Percentiles rank a stretch among this genome's conserved stretches.
Evolutionary conservation across 2,329 filamentous ascomycete species (phyloP).

Genomic region (Trichoderma arundinaceum): DNA sequence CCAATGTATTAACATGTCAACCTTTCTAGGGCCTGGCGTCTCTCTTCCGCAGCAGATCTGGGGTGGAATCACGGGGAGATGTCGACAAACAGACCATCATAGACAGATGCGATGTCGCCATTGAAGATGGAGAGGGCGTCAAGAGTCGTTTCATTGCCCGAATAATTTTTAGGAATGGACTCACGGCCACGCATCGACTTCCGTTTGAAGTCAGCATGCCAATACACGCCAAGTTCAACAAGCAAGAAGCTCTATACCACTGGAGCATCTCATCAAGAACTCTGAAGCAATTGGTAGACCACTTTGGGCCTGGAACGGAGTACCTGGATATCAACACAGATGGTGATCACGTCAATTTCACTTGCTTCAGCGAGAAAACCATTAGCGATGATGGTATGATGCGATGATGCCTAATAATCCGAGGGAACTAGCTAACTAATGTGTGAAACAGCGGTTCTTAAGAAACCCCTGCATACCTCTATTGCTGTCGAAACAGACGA

Average conservation of each 20-base stretch:
- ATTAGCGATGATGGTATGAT: conserved; percentile 61
- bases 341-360: conserved; percentile 75
- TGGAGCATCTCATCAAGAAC: conserved; percentile 76
- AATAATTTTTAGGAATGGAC: conserved; percentile 74
- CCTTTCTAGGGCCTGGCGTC: conserved; percentile 66
- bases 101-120: conserved; percentile 74
- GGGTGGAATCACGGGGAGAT: conserved; percentile 61
- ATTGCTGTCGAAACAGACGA: conserved; percentile 78
- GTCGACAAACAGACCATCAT: conserved; percentile 71
- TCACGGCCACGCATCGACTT: conserved; percentile 77
- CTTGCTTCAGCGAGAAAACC: conserved; percentile 81
- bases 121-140: conserved; percentile 72
- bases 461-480: conserved; percentile 80
- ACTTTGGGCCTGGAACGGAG: conserved; percentile 80
- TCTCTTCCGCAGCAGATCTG: conserved; percentile 71
- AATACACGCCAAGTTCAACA: conserved; percentile 77
- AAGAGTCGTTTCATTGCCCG: conserved; percentile 77
- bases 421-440: conserved; percentile 31
- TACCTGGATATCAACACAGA: conserved; percentile 80
- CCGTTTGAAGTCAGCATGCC: conserved; percentile 77
- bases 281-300: conserved; percentile 76
- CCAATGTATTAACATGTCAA: background rate
- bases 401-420: background rate
- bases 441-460: conserved; percentile 67
- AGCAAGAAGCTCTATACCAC: conserved; percentile 66